Evolutionary conservation across 371 early-diverging fungal species (phyloP).

Genomic region (Haplosporangium sp.): DNA sequence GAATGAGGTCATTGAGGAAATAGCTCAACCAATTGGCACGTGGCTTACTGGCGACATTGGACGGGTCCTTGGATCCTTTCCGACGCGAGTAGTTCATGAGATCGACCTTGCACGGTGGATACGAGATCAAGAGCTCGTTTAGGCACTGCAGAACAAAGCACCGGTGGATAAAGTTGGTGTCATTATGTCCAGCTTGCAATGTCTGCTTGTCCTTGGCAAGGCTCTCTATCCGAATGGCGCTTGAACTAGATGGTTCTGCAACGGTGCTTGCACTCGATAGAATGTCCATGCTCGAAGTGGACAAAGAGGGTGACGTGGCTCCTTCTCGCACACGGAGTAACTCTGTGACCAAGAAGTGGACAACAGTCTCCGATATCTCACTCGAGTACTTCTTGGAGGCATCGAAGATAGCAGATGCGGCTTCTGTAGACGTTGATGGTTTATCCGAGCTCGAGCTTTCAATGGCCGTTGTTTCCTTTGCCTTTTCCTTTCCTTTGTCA

Average conservation of each 20-base stretch:
- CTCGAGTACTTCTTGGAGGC: conserved; percentile 50
- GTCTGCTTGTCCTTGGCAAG: no score
- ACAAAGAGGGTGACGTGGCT: conserved; percentile 6
- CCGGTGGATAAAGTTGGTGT: conserved; percentile 69
- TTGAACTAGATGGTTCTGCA: background rate
- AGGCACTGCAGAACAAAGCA: conserved; percentile 89
- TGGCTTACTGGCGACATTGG: conserved; percentile 32
- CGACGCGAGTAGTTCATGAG: conserved; percentile 72
- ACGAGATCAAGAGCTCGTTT: conserved; percentile 86
- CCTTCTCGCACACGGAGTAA: conserved; percentile 41
- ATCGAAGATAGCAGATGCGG: conserved; percentile 27
- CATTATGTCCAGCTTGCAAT: conserved; percentile 13
- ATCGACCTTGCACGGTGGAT: conserved; percentile 84
- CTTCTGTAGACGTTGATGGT: background rate
- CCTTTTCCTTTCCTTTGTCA: conserved; percentile 36
- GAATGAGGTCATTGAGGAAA: conserved; percentile 72
- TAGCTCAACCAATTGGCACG: conserved; percentile 58
- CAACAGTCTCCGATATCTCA: conserved; percentile 58
- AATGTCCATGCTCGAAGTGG: background rate
- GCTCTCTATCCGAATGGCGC: background rate
- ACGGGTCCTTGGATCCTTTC: conserved; percentile 59
- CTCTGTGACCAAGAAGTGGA: conserved; percentile 60
- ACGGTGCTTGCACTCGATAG: background rate
- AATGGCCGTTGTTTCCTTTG: conserved; percentile 5
- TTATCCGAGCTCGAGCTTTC: conserved; percentile 12